phyloP scores from a whole-genome alignment of 306 rosid species.

The Prunus salicina region DNA sequence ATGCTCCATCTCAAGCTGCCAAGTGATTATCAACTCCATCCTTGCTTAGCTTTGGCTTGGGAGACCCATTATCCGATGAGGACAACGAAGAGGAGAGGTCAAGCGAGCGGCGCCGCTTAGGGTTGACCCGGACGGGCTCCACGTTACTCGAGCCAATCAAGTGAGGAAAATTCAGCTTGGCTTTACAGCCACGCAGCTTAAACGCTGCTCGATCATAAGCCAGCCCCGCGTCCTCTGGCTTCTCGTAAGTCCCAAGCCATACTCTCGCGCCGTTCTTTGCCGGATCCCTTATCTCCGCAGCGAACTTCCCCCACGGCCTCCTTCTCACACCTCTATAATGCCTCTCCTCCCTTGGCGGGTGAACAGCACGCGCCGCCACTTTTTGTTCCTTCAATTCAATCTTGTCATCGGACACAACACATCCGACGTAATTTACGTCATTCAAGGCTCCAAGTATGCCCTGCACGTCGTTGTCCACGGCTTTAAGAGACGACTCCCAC shows the following conservation, averaged over 20 bases:
- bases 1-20: neutral
- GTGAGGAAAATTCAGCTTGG: conserved; percentile 56
- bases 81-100: neutral
- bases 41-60: neutral
- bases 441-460: neutral
- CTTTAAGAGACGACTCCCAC: neutral
- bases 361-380: neutral
- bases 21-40: neutral
- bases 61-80: neutral
- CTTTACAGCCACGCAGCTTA: conserved; percentile 41
- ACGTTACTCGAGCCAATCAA: conserved; percentile 15
- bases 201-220: conserved; percentile 61
- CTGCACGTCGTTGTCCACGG: neutral
- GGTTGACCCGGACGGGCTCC: conserved; percentile 6
- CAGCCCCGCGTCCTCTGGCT: conserved; percentile 41
- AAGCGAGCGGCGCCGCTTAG: neutral
- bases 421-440: neutral
- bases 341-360: neutral
- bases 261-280: conserved; percentile 41
- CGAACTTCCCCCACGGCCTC: conserved; percentile 61
- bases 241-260: conserved; percentile 55
- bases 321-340: conserved; percentile 49
- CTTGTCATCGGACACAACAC: too few species aligned
- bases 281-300: conserved; percentile 42
- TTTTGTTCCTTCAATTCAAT: too few species aligned